Evolutionary conservation across 176 grass and related monocot species (phyloP).

Genomic region (Ensete ventricosum): DNA sequence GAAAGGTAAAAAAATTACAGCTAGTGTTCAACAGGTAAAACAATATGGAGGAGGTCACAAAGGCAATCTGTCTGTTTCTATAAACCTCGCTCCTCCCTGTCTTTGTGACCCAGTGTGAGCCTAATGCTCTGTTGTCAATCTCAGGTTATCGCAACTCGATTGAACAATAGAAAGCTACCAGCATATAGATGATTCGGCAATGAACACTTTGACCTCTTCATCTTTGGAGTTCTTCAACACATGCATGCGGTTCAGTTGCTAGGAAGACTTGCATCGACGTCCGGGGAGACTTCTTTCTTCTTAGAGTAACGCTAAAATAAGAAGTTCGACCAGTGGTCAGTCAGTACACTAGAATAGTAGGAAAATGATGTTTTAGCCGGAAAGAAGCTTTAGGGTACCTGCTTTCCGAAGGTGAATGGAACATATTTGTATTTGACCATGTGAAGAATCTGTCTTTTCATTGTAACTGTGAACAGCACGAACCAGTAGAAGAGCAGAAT

Average conservation of each 20-base stretch:
- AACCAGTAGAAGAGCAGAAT: conserved; percentile 73
- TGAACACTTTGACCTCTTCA: not conserved
- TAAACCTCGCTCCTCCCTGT: not conserved
- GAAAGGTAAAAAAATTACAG: not conserved
- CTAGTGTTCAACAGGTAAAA: not conserved
- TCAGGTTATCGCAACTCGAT: too few relatives aligned
- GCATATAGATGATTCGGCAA: too few relatives aligned
- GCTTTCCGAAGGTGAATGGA: conserved; percentile 73
- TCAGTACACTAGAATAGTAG: not conserved
- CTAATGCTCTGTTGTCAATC: too few relatives aligned
- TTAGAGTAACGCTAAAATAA: not conserved
- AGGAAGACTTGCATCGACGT: not conserved
- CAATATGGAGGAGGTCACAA: not conserved
- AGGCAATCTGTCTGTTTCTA: not conserved
- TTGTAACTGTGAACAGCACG: conserved; percentile 52
- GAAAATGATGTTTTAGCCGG: not conserved
- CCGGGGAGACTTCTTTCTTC: not conserved
- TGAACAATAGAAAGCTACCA: too few relatives aligned
- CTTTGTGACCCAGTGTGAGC: too few relatives aligned
- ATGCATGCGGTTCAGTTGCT: not conserved
- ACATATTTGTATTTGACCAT: conserved; percentile 86
- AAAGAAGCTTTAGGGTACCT: conserved; percentile 29
- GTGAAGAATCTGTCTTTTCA: conserved; percentile 72
- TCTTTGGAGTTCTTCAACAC: too few relatives aligned
- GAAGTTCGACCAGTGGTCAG: not conserved